Base-by-base conservation (phyloP, 108 stramenopile species). In the Nitzschia palea region DNA sequence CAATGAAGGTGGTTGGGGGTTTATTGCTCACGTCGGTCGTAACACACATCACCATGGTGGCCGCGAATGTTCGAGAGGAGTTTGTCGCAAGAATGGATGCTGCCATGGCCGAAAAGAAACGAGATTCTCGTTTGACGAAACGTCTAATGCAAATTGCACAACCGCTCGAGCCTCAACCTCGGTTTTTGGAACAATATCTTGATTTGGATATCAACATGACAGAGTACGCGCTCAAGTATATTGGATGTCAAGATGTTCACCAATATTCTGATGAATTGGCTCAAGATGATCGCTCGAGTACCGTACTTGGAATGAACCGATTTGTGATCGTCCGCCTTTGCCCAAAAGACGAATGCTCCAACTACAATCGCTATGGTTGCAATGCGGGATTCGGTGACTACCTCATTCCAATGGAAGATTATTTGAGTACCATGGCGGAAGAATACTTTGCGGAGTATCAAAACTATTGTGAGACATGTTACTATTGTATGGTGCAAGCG, bases 271-370 rank as follows among this genome's bases (percentile, higher is more conserved):
- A 81, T 23, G 66, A 81, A 4, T 44, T 71, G 28, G 80, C 85
- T 56, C 28, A 62, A 32, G 82, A 86, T 25, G 62, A 75, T 14
- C 62, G 77, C 27, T 45, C 78, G 9, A 37, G 62, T 0, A 64
- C 74, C 29, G 87, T 90, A 44, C 74, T 91, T 45, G 62, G 58
- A 52, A 80, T 80, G 47, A 61, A 89, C 48, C 85, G 84, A 45
- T 95, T 90, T 60, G 90, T 89, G 34, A 77, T 87, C 17, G 82
- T 95, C 47, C 88, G 93, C 8, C 80, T 95, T 44, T 95, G 93
- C 65, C 86, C 88, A 44, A 58, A 73, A 34, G 62, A 65, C 23
- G 73, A 78, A 1, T 95, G 93, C 59, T 77, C 56, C 32, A 71
- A 65, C 70, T 87, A 71, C 76, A 78, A 73, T 59, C 67, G 65